Evolutionary conservation across 1,284 basidiomycete genomes (phyloP).

Genomic region (Trametes versicolor): DNA sequence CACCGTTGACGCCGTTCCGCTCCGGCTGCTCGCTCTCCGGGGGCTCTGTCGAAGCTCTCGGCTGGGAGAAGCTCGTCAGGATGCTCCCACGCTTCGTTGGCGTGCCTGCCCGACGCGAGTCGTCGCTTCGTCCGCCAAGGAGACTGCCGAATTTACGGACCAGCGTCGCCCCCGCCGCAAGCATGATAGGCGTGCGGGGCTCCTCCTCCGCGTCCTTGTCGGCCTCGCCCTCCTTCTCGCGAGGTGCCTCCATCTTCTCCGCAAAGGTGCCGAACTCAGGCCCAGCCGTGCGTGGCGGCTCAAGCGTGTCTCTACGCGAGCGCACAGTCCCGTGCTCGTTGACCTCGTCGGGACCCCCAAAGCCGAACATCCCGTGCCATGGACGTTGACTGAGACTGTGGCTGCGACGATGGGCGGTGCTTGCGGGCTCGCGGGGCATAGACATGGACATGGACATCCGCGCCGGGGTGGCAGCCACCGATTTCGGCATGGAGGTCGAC

Average conservation of each 20-base stretch:
- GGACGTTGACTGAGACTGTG: slow-evolving; percentile 84
- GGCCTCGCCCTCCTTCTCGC: slow-evolving; percentile 37
- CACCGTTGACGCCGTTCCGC: slow-evolving; percentile 37
- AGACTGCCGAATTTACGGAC: slow-evolving; percentile 80
- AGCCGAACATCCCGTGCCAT: slow-evolving; percentile 60
- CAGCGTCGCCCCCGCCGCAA: slow-evolving; percentile 71
- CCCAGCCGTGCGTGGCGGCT: slow-evolving; percentile 63
- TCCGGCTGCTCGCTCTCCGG: slow-evolving; percentile 27
- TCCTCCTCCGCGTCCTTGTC: slow-evolving; percentile 42
- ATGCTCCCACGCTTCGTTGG: slow-evolving; percentile 60
- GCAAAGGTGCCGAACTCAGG: slow-evolving; percentile 64
- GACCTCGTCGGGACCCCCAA: slow-evolving; percentile 46
- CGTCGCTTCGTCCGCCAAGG: slow-evolving; percentile 57
- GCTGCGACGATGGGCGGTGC: slow-evolving; percentile 73
- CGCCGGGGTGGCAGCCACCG: slow-evolving; percentile 41
- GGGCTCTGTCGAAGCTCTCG: slow-evolving; percentile 53
- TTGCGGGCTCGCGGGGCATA: slow-evolving; percentile 71
- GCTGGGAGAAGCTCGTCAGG: slow-evolving; percentile 51
- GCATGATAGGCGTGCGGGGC: slow-evolving; percentile 46
- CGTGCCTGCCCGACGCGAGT: slow-evolving; percentile 50
- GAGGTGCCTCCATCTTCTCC: slow-evolving; percentile 47
- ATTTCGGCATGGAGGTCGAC: slow-evolving; percentile 35
- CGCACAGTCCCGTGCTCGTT: slow-evolving; percentile 52
- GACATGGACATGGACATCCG: slow-evolving; percentile 43
- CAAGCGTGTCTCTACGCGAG: slow-evolving; percentile 44